These are phyloP conservation scores for Pythium utonaiense DNA, from an alignment of 352 stramenopile species.

Conservation along the genomic window DNA sequence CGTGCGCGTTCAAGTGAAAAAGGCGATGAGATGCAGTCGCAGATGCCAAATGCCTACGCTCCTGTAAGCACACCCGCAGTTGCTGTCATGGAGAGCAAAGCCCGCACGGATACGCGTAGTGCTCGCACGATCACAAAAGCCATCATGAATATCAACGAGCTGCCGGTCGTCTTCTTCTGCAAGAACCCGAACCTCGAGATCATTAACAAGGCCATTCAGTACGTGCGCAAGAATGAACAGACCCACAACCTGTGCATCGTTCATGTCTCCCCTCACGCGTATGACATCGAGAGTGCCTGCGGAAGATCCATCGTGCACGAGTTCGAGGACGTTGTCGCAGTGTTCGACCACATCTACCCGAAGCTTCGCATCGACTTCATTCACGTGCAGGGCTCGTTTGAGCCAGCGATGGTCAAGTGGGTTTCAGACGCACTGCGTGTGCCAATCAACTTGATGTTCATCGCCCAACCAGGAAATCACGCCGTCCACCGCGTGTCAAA, in stretches of 20 bases:
- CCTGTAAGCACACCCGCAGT: constrained; percentile 13
- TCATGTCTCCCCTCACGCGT: too few relatives aligned
- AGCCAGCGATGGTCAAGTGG: constrained; percentile 84
- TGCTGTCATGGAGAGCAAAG: constrained; percentile 28
- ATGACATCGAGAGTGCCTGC: constrained; percentile 36
- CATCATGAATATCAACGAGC: constrained; percentile 63
- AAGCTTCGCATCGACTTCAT: constrained; percentile 91
- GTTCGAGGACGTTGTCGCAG: constrained; percentile 65
- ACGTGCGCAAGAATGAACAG: constrained; percentile 91
- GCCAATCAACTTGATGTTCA: constrained; percentile 92
- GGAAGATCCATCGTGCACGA: too few relatives aligned
- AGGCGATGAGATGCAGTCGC: too few relatives aligned
- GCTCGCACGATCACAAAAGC: constrained; percentile 61
- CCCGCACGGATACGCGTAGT: constrained; percentile 52
- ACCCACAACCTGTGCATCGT: constrained; percentile 90
- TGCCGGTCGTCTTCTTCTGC: constrained; percentile 90
- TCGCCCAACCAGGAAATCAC: constrained; percentile 83
- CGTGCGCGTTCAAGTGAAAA: too few relatives aligned
- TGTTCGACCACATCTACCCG: constrained; percentile 91
- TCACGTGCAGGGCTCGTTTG: constrained; percentile 58
- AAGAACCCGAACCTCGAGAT: constrained; percentile 85
- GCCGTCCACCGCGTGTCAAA: constrained; percentile 87
- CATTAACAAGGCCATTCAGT: constrained; percentile 93
- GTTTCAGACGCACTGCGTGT: constrained; percentile 69
- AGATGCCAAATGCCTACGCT: too few relatives aligned